Evolutionary conservation across 495 filamentous ascomycete species (phyloP).

Genomic region (Neurospora sp.): DNA sequence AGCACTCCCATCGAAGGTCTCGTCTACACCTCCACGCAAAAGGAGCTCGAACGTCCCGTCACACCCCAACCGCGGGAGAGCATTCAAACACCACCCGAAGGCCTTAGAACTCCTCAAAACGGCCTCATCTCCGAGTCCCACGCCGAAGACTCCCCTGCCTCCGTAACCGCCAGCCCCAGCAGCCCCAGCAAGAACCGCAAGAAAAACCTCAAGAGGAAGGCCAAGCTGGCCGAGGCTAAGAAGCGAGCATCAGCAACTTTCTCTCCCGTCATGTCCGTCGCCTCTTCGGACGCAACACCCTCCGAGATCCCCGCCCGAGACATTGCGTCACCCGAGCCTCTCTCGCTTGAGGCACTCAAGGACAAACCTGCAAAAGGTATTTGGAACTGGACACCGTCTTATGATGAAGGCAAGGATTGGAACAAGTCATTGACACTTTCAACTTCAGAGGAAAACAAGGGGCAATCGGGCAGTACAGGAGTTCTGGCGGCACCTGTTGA

Average conservation of each 20-base stretch:
- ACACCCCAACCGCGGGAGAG: background rate
- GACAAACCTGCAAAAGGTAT: background rate
- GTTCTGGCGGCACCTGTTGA: background rate
- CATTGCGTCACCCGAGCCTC: background rate
- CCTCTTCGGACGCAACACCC: background rate
- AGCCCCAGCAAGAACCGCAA: background rate
- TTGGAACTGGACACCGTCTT: background rate
- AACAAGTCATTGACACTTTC: background rate
- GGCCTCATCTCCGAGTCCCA: background rate
- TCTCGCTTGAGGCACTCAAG: background rate
- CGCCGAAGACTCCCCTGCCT: background rate
- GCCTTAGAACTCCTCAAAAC: background rate
- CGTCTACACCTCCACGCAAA: background rate
- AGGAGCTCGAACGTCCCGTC: background rate
- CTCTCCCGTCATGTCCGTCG: background rate
- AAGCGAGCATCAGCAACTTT: background rate
- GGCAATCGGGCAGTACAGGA: background rate
- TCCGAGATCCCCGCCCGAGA: background rate
- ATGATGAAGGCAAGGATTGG: background rate
- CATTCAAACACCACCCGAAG: background rate
- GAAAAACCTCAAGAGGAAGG: background rate
- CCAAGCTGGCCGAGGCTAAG: background rate
- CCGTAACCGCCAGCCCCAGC: background rate
- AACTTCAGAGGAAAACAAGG: background rate
- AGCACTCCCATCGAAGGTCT: background rate